Conservation (phyloP, 306 rosid species). For the Mimosa pudica region DNA sequence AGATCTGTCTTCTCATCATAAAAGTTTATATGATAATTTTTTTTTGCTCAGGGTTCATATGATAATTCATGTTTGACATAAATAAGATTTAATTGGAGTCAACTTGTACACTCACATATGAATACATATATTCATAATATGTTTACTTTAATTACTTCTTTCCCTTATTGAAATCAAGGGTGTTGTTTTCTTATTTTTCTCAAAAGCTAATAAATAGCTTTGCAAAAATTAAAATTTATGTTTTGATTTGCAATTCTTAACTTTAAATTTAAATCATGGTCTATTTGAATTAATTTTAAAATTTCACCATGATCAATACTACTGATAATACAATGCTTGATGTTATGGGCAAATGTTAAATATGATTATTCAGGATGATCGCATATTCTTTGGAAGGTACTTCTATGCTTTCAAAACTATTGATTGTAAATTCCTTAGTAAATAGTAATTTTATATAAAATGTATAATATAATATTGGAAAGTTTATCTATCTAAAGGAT, state of each 20-base stretch:
- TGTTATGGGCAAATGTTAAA: not conserved
- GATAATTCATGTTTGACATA: too few species aligned
- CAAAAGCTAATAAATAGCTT: not conserved
- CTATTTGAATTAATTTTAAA: not conserved
- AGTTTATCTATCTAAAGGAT: constrained; percentile 26
- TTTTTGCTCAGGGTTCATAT: too few species aligned
- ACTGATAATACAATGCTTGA: not conserved
- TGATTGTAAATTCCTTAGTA: not conserved
- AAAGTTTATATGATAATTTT: too few species aligned
- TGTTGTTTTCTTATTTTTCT: not conserved
- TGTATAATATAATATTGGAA: not conserved
- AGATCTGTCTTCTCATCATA: too few species aligned
- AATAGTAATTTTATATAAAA: not conserved
- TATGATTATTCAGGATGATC: not conserved
- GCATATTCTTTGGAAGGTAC: not conserved
- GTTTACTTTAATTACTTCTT: not conserved
- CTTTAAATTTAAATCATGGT: not conserved
- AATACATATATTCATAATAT: too few species aligned
- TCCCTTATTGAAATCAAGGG: not conserved
- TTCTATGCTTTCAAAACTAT: not conserved
- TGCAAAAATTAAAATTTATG: not conserved
- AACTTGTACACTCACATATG: too few species aligned
- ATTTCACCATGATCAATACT: not conserved
- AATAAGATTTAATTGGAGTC: too few species aligned
- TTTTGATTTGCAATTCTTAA: not conserved